Evolutionary conservation across 768 basidiomycete genomes (phyloP).

Genomic region (Artomyces pyxidatus): DNA sequence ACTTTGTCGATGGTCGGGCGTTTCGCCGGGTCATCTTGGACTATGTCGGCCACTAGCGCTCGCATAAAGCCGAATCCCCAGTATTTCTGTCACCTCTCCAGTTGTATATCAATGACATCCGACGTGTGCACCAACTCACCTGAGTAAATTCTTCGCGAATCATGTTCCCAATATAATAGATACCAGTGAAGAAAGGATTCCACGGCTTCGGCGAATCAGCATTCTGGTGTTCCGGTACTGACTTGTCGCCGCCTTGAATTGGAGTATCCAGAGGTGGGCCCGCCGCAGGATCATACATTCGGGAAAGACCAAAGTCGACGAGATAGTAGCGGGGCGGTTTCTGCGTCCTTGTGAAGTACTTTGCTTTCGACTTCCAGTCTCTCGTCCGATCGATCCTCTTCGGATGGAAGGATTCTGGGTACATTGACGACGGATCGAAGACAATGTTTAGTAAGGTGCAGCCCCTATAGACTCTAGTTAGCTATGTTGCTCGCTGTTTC

Average conservation of each 20-base stretch:
- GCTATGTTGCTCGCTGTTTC: not conserved
- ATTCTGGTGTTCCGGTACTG: conserved; percentile 21
- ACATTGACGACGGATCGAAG: conserved; percentile 9
- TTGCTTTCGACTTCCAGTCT: conserved; percentile 6
- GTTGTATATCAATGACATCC: not conserved
- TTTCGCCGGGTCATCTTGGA: conserved; percentile 24
- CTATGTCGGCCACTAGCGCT: conserved; percentile 24
- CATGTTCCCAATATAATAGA: conserved; percentile 20
- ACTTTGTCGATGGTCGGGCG: conserved; percentile 23
- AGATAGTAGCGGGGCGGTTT: conserved; percentile 21
- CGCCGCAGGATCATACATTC: conserved; percentile 11
- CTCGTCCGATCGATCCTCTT: not conserved
- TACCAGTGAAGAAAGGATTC: conserved; percentile 21
- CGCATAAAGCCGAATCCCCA: conserved; percentile 2
- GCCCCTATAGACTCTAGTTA: not conserved
- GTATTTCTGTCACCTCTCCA: not conserved
- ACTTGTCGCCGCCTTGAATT: conserved; percentile 18
- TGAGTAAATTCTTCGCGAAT: conserved; percentile 15
- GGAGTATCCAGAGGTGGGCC: conserved; percentile 12
- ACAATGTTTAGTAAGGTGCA: conserved; percentile 9
- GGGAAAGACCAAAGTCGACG: conserved; percentile 24
- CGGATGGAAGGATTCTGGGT: conserved; percentile 9
- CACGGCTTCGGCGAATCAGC: not conserved
- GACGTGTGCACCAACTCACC: conserved; percentile 6
- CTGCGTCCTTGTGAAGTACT: conserved; percentile 18